Evolutionary conservation across 345 rosid species (phyloP).

Genomic region (Noccaea caerulescens): DNA sequence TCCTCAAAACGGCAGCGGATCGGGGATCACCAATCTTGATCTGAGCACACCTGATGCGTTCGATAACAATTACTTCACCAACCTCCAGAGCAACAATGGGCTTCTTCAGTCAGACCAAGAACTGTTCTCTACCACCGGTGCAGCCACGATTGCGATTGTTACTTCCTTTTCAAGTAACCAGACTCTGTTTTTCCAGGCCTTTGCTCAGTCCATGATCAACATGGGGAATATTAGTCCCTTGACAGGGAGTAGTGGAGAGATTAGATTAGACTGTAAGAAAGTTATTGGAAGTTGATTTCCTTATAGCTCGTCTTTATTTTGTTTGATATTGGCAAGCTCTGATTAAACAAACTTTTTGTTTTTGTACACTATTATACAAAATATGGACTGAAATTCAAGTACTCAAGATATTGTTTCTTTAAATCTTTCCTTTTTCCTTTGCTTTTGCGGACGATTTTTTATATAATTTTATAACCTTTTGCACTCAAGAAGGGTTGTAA

Average conservation of each 20-base stretch:
- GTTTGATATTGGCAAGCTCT: conserved; percentile 1
- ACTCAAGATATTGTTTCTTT: no score
- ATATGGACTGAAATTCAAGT: no score
- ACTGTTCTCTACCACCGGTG: conserved; percentile 56
- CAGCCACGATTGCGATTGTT: conserved; percentile 49
- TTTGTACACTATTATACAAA: no score
- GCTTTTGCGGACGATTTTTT: no score
- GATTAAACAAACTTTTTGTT: background rate
- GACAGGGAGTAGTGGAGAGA: conserved; percentile 61
- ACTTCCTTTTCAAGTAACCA: conserved; percentile 47
- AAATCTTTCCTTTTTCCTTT: no score
- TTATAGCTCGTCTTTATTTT: background rate
- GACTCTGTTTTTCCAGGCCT: conserved; percentile 57
- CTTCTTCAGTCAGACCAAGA: conserved; percentile 68
- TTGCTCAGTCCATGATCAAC: conserved; percentile 61
- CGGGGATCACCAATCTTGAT: conserved; percentile 52
- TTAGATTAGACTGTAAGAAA: conserved; percentile 57
- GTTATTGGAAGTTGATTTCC: conserved; percentile 48
- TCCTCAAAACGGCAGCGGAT: conserved; percentile 52
- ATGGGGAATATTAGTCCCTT: conserved; percentile 65
- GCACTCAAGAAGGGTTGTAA: no score
- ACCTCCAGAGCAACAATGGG: conserved; percentile 51
- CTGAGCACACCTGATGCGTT: conserved; percentile 53
- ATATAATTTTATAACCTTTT: no score
- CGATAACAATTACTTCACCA: conserved; percentile 57